Conservation (phyloP, 352 stramenopile species). For the Phytophthora syringae region DNA sequence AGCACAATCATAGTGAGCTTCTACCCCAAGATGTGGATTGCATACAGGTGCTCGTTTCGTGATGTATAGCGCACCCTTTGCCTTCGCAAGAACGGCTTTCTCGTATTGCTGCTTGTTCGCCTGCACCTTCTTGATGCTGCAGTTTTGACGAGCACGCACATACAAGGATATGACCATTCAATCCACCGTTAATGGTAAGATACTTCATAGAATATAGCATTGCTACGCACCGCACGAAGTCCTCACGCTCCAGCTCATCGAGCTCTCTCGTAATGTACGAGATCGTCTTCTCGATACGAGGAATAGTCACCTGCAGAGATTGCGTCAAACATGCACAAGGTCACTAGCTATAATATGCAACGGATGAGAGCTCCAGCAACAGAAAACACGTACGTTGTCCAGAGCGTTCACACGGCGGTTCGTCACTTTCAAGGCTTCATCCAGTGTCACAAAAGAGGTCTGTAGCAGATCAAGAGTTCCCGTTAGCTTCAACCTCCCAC, state of each 20-base stretch:
- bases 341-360: not conserved
- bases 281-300: constrained; percentile 96
- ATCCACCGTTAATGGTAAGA: not conserved
- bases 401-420: constrained; percentile 99
- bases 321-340: not conserved
- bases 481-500: constrained; percentile 40
- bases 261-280: constrained; percentile 98
- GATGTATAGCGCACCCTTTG: constrained; percentile 49
- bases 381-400: constrained; percentile 90
- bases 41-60: not conserved
- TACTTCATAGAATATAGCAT: not conserved
- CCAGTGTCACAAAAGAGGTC: constrained; percentile 99
- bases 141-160: not conserved
- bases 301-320: constrained; percentile 94
- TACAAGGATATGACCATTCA: not conserved
- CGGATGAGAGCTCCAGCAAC: not conserved
- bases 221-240: constrained; percentile 81
- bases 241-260: constrained; percentile 99
- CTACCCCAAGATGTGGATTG: not conserved
- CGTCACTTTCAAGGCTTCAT: constrained; percentile 98
- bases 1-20: not conserved
- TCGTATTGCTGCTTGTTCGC: constrained; percentile 95
- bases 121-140: constrained; percentile 98
- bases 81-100: constrained; percentile 68
- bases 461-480: too few relatives aligned